These are phyloP conservation scores for Auricularia sp. DNA, from an alignment of 768 basidiomycete species.

Conservation along the genomic window DNA sequence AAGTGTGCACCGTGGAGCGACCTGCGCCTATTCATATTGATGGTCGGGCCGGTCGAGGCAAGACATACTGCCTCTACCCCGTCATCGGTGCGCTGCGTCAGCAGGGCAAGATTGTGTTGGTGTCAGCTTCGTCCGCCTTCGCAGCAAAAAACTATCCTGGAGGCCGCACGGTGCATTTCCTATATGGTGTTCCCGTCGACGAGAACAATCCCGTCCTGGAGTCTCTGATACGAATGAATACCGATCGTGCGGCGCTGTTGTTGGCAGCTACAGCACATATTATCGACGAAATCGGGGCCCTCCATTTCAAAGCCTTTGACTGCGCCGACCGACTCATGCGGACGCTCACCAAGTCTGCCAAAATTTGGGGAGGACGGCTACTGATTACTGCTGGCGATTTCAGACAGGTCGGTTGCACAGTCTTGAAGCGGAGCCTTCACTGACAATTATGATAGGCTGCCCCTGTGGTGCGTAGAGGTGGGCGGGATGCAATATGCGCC, in stretches of 20 bases:
- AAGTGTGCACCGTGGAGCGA: constrained; percentile 1
- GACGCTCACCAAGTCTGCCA: background rate
- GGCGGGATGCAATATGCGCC: background rate
- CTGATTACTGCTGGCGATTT: background rate
- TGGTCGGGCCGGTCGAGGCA: constrained; percentile 33
- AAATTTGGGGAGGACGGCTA: background rate
- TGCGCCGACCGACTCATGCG: background rate
- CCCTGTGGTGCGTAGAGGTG: background rate
- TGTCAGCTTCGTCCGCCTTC: constrained; percentile 31
- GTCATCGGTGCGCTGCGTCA: constrained; percentile 24
- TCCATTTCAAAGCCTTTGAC: background rate
- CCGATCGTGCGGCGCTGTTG: background rate
- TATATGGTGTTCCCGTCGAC: constrained; percentile 11
- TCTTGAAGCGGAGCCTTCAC: background rate
- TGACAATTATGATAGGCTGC: background rate
- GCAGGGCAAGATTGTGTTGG: constrained; percentile 21
- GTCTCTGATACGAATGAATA: background rate
- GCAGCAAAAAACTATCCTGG: constrained; percentile 30
- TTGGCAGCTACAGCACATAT: background rate
- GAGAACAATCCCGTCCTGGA: background rate
- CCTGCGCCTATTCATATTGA: constrained; percentile 23
- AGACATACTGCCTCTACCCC: constrained; percentile 28
- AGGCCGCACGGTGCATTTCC: constrained; percentile 29
- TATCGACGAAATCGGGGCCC: background rate
- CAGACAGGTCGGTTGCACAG: background rate